Percentiles rank a stretch among this genome's conserved stretches.
Conservation (phyloP, 768 basidiomycete genomes). For the Suillus paluster region DNA sequence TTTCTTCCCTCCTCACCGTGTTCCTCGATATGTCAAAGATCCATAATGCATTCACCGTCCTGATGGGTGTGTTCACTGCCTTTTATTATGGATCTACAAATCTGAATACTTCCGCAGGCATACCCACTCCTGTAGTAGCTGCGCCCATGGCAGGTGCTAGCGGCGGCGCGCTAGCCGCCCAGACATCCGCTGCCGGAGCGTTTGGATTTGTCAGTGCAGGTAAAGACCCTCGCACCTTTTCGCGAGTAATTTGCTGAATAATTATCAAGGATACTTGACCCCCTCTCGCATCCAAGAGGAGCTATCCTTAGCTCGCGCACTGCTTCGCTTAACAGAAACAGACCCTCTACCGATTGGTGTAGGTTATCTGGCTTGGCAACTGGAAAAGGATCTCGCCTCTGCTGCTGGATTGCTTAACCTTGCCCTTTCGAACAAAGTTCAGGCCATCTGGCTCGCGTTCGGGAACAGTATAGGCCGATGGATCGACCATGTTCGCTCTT, state of each 20-base stretch:
- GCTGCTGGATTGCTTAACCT: constrained; percentile 49
- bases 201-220: constrained; percentile 78
- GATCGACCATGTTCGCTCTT: constrained; percentile 63
- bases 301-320: constrained; percentile 53
- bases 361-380: constrained; percentile 75
- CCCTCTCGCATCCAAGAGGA: constrained; percentile 52
- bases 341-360: constrained; percentile 63
- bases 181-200: constrained; percentile 69
- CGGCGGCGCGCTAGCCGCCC: constrained; percentile 63
- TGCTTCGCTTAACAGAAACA: constrained; percentile 38
- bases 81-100: constrained; percentile 13
- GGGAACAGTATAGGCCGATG: constrained; percentile 61
- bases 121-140: constrained; percentile 61
- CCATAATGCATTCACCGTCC: background rate
- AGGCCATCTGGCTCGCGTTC: constrained; percentile 78
- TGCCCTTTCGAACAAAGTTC: constrained; percentile 58
- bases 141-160: constrained; percentile 76
- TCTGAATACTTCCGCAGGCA: constrained; percentile 45
- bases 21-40: background rate
- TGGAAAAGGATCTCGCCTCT: constrained; percentile 52
- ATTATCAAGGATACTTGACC: constrained; percentile 49
- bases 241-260: constrained; percentile 12
- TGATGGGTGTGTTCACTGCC: background rate
- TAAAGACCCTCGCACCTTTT: constrained; percentile 22
- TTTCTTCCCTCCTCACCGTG: background rate